Evolutionary conservation across 768 basidiomycete genomes (phyloP), one percentile per base, ranked within the genome.

Genomic region (Trametes punicea): DNA sequence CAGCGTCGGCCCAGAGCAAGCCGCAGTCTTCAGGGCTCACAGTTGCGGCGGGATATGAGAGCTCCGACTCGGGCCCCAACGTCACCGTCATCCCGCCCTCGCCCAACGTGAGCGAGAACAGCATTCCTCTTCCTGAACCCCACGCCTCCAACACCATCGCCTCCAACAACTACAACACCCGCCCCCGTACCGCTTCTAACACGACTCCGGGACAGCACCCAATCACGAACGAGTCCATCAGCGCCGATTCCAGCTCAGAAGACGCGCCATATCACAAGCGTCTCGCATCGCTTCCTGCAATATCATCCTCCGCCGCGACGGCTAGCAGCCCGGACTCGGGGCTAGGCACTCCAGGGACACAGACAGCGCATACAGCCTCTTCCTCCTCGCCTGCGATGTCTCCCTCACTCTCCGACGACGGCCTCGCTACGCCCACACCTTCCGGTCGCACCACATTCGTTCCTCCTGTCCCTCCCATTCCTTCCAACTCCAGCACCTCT

Each of bases 11-110:
- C 2, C 46, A 38, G 11, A 44, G 52, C 26, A 36, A 31, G 20
- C 54, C 45, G 25, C 59, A 47, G 47, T 26, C 23, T 27, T 29
- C 55, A 33, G 47, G 33, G 29, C 40, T 38, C 34, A 26, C 34
- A 21, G 33, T 21, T n/a, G 33, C 18, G 15, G 46, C 44, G 20
- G 34, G 41, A 23, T 58, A 54, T 33, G 52, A 60, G 9, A 56
- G 51, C 41, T 65, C 61, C 1, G 62, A 63, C 41, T 65, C 62
- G 25, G 64, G 65, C 7, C 68, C 62, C 6, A 68, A 67, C 46
- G 69, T 71, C 16, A 71, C 70, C 2, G 62, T 71, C 38, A 66
- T 71, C 18, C 71, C 70, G 5, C 70, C 70, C 0, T 71, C 71
- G 6, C 71, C 71, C 2, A 64, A 58, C 51, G 46, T 55, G 48